Base-by-base conservation (phyloP, 352 stramenopile genomes). In the Phytophthora palmivora region DNA sequence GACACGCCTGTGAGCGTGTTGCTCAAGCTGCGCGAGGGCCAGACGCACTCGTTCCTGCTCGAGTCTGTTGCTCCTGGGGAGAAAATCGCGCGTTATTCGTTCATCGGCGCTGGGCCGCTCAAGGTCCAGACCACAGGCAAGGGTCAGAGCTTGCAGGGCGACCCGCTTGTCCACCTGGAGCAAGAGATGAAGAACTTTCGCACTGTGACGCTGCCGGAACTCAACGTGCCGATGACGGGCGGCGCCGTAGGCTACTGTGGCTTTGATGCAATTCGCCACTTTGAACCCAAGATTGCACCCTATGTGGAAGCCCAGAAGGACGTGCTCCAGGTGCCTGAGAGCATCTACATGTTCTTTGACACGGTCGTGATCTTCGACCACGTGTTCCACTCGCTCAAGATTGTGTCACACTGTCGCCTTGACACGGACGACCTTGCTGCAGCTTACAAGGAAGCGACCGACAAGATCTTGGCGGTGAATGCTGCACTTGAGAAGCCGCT, bases 311-410 rank as follows among this genome's bases (percentile, higher is more conserved):
- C 68, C 7, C 89, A 96, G 57, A 78, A 74, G 42, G 87, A 96
- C 57, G 78, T 95, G 54, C 63, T 96, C 14, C 58, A 89, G 26
- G 82, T 95, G 16, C 89, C 89, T 14, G 89, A 96, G 71, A 94
- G 86, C 61, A 90, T 95, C 63, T 96, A 95, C 71, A 96, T 96
- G 89, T 86, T 96, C 58, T 95, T 95, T 39, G 82, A 96, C 71
- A 95, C 87, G 50, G 77, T 95, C 37, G 82, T 96, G 38, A 87
- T 96, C 28, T 96, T 96, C 62, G 89, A 96, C 70, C 89, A 96
- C 71, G 87, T 95, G 8, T 94, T 94, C 65, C 87, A 96, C 72
- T 92, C 89, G 70, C 76, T 96, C 66, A 95, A 95, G 77, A 84
- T 96, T 46, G 84, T 96, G 18, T 94, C 84, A 33, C 89, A 96